Conservation (phyloP, 176 grass and related monocot genomes). For the Alopecurus myosuroides region DNA sequence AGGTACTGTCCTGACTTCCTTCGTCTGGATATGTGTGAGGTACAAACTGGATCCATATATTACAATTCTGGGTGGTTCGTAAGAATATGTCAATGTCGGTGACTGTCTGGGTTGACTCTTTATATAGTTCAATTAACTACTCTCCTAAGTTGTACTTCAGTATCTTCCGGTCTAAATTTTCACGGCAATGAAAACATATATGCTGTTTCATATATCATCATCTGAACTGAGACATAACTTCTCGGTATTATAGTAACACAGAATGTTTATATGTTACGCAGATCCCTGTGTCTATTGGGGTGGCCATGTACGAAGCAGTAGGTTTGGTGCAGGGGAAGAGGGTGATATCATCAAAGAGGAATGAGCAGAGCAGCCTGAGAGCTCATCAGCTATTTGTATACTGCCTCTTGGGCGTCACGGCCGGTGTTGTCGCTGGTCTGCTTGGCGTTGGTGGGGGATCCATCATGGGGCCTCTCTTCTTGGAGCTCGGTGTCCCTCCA, state of each 20-base stretch:
- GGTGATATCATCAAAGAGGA: constrained; percentile 50
- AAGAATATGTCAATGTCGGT: too few relatives aligned
- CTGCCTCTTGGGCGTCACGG: constrained; percentile 38
- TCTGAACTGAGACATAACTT: too few relatives aligned
- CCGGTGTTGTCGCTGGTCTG: too few relatives aligned
- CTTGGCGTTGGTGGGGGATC: too few relatives aligned
- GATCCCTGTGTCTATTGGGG: constrained; percentile 60
- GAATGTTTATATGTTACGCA: neutral
- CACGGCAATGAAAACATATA: too few relatives aligned
- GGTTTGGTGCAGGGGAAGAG: constrained; percentile 60
- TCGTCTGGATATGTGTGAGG: neutral
- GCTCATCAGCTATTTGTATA: constrained; percentile 57
- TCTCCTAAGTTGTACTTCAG: too few relatives aligned
- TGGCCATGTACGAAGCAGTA: constrained; percentile 64
- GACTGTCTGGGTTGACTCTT: neutral
- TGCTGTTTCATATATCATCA: too few relatives aligned
- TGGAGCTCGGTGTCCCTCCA: too few relatives aligned
- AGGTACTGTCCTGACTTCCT: constrained; percentile 38
- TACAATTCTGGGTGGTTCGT: neutral
- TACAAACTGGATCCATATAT: neutral
- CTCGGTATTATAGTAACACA: too few relatives aligned
- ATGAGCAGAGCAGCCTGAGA: constrained; percentile 37
- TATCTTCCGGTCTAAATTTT: too few relatives aligned
- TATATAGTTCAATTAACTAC: too few relatives aligned
- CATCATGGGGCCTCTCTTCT: too few relatives aligned